Evolutionary conservation across 495 filamentous ascomycete genomes (phyloP).

Genomic region (Trichoderma asperelloides): DNA sequence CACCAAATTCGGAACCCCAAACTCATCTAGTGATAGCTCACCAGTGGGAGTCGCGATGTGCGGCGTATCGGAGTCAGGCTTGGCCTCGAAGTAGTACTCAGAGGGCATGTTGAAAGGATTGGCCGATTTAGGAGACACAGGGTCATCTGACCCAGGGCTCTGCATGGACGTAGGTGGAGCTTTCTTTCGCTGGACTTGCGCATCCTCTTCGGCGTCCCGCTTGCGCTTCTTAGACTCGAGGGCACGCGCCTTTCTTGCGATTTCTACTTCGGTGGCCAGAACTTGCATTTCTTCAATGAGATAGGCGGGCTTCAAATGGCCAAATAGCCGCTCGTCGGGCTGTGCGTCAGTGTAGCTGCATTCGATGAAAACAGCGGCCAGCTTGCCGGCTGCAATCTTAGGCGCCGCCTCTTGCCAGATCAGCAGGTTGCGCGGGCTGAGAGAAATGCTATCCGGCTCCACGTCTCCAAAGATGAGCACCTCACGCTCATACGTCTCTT

Average conservation of each 20-base stretch:
- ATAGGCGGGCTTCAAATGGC: constrained; percentile 78
- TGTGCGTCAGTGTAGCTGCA: constrained; percentile 80
- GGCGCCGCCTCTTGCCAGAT: constrained; percentile 83
- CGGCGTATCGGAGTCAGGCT: neutral
- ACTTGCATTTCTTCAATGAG: constrained; percentile 65
- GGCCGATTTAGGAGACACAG: constrained; percentile 32
- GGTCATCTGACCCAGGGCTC: constrained; percentile 15
- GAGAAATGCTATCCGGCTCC: constrained; percentile 79
- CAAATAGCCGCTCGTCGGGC: constrained; percentile 67
- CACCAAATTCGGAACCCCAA: constrained; percentile 14
- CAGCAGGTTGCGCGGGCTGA: constrained; percentile 64
- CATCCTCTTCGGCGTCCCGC: constrained; percentile 14
- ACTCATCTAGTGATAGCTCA: constrained; percentile 27
- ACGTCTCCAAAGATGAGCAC: constrained; percentile 92
- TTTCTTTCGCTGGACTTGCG: constrained; percentile 16
- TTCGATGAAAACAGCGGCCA: constrained; percentile 85
- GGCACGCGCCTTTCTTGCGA: constrained; percentile 24
- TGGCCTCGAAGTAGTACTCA: neutral
- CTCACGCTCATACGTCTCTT: constrained; percentile 57
- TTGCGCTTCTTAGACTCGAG: constrained; percentile 16
- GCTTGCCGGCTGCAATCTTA: constrained; percentile 58
- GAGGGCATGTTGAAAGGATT: constrained; percentile 12
- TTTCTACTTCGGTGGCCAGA: constrained; percentile 57
- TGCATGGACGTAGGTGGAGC: neutral
- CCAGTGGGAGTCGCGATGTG: constrained; percentile 21